phyloP scores from a whole-genome alignment of 192 early-diverging fungal genomes.

The Entomortierella beljakovae region DNA sequence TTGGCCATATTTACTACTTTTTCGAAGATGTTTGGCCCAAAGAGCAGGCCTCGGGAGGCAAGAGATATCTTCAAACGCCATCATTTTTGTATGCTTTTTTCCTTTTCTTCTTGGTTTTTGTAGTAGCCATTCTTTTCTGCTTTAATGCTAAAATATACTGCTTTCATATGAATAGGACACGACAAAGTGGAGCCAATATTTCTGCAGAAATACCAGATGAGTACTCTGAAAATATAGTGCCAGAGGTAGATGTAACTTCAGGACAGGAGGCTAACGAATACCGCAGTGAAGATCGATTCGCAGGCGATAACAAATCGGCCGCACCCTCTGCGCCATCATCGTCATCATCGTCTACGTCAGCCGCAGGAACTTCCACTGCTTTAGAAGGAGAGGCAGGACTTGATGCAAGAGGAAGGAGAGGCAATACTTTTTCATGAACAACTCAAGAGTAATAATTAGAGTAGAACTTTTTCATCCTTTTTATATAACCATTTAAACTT shows the following conservation, averaged over 20 bases:
- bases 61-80: constrained; percentile 66
- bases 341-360: not conserved
- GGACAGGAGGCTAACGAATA: not conserved
- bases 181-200: constrained; percentile 1
- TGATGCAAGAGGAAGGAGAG: not conserved
- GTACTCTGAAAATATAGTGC: not conserved
- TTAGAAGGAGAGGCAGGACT: not conserved
- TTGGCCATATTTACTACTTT: constrained; percentile 97
- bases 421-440: too few species aligned
- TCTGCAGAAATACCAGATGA: not conserved
- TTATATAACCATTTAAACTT: too few species aligned
- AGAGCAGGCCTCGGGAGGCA: constrained; percentile 68
- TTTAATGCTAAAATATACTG: not conserved
- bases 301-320: not conserved
- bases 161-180: not conserved
- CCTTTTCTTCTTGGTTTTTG: not conserved
- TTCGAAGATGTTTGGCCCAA: constrained; percentile 94
- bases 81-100: constrained; percentile 58
- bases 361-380: not conserved
- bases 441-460: too few species aligned
- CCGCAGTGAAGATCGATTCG: not conserved
- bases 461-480: too few species aligned
- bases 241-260: not conserved
- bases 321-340: not conserved
- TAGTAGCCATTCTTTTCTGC: not conserved